A percentile compares a stretch with the other conserved stretches of the same genome.
phyloP scores from a whole-genome alignment of 345 rosid species.

The Dipteronia sinensis region DNA sequence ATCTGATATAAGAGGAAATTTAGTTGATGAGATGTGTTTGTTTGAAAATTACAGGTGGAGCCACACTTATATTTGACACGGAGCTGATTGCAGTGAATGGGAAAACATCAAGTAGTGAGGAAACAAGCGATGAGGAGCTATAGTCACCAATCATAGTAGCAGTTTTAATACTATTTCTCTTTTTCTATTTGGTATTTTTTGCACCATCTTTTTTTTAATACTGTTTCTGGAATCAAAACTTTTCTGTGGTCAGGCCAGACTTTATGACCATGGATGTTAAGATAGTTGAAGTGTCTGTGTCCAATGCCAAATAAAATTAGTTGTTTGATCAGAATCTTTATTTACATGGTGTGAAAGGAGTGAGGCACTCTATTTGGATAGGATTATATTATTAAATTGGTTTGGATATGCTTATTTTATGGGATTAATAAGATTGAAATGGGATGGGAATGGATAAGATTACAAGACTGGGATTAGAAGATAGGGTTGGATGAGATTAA shows the following conservation, averaged over 20 bases:
- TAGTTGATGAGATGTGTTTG: background rate
- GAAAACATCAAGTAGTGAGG: constrained; percentile 45
- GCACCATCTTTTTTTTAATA: background rate
- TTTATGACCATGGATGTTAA: background rate
- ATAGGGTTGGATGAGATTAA: no score
- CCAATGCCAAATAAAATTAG: background rate
- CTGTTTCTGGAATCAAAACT: background rate
- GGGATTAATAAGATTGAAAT: no score
- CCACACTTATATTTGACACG: constrained; percentile 83
- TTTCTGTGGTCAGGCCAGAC: background rate
- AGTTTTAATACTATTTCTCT: background rate
- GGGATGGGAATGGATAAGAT: no score
- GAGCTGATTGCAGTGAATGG: constrained; percentile 92
- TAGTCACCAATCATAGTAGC: constrained; percentile 21
- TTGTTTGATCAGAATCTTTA: background rate
- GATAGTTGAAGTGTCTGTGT: background rate
- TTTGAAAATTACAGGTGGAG: constrained; percentile 68
- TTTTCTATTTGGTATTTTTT: background rate
- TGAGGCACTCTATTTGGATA: background rate
- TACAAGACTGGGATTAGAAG: no score
- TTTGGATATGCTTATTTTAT: no score
- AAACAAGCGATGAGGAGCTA: constrained; percentile 40
- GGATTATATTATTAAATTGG: no score
- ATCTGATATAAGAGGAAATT: background rate
- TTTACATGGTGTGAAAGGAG: background rate